Evolutionary conservation across 805 yeast genomes (phyloP).

Genomic region (Wickerhamomyces canadensis): DNA sequence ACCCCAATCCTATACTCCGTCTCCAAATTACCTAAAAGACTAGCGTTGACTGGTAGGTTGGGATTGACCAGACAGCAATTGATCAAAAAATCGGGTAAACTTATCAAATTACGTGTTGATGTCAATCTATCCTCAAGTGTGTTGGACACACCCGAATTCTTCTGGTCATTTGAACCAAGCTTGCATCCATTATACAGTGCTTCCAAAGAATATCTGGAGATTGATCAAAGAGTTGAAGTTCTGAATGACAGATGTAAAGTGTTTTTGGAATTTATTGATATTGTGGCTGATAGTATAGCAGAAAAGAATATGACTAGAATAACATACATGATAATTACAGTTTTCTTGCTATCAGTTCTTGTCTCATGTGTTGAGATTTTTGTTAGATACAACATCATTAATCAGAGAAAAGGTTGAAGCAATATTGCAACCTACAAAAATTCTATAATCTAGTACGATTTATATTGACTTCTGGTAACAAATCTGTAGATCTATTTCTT

Average conservation of each 20-base stretch:
- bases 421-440: too few species aligned
- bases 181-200: constrained; percentile 89
- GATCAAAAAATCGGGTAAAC: constrained; percentile 80
- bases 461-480: too few species aligned
- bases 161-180: constrained; percentile 95
- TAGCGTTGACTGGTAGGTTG: constrained; percentile 84
- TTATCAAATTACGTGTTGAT: constrained; percentile 87
- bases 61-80: constrained; percentile 83
- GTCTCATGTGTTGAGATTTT: constrained; percentile 73
- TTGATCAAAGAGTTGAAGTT: constrained; percentile 91
- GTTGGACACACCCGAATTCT: constrained; percentile 91
- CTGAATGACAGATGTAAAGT: constrained; percentile 91
- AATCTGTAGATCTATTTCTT: constrained; percentile 35
- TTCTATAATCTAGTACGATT: too few species aligned
- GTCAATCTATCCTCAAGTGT: constrained; percentile 88
- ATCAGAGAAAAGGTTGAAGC: constrained; percentile 2
- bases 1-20: constrained; percentile 77
- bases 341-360: constrained; percentile 70
- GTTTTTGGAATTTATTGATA: constrained; percentile 87
- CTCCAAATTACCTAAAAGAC: constrained; percentile 80
- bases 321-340: constrained; percentile 82
- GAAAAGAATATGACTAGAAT: constrained; percentile 89
- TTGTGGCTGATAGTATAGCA: constrained; percentile 89
- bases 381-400: constrained; percentile 48
- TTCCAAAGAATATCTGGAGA: constrained; percentile 86